Percentiles rank a stretch among this genome's conserved stretches.
Evolutionary conservation across 108 stramenopile genomes (phyloP).

Genomic region (Skeletonema marinoi): DNA sequence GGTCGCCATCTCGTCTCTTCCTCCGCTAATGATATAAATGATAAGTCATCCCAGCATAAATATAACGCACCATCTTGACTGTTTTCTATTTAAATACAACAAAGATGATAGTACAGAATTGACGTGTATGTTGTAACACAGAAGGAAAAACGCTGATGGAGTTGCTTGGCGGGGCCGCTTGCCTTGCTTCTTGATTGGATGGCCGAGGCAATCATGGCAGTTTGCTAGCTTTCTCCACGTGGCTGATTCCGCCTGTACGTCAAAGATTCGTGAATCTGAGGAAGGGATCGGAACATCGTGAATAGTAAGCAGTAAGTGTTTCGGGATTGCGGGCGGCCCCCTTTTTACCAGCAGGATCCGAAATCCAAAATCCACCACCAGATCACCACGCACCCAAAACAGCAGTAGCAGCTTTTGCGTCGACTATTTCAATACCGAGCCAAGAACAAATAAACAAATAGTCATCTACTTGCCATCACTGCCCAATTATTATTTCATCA

Average conservation of each 20-base stretch:
- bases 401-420: too few relatives aligned
- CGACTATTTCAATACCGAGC: too few relatives aligned
- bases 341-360: too few relatives aligned
- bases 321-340: background rate
- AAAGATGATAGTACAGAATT: background rate
- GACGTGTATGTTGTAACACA: background rate
- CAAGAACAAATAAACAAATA: too few relatives aligned
- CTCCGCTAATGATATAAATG: background rate
- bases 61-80: slow-evolving; percentile 2
- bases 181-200: background rate
- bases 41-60: background rate
- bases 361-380: too few relatives aligned
- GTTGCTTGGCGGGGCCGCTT: background rate
- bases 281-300: background rate
- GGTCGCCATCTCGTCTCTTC: background rate
- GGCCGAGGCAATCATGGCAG: background rate
- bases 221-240: slow-evolving; percentile 2
- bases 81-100: slow-evolving; percentile 4
- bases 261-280: background rate
- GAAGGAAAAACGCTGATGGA: background rate
- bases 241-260: background rate
- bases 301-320: slow-evolving; percentile 2
- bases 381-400: too few relatives aligned
- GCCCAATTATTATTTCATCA: background rate
- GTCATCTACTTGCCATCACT: background rate